Conservation (phyloP, 495 filamentous ascomycete genomes). For the Penicillium goetzii region DNA sequence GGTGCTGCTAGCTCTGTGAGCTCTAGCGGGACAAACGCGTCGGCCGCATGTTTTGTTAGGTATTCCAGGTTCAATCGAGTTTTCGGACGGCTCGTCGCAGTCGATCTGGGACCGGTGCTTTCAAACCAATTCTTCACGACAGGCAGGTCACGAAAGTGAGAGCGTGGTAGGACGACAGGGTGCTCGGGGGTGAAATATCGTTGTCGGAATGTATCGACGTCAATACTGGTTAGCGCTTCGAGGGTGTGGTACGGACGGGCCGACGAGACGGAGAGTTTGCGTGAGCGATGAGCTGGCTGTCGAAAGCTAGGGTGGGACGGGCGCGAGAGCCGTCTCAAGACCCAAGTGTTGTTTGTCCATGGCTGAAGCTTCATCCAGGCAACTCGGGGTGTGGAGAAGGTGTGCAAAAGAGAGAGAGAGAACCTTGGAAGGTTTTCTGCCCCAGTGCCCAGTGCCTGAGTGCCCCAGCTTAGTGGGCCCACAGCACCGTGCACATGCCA, state of each 20-base stretch:
- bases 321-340: slow-evolving; percentile 15
- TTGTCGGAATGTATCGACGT: slow-evolving; percentile 52
- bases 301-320: background rate
- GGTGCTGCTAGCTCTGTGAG: slow-evolving; percentile 42
- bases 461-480: too few relatives aligned
- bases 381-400: slow-evolving; percentile 11
- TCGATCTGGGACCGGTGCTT: background rate
- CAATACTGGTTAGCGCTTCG: slow-evolving; percentile 33
- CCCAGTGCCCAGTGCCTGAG: too few relatives aligned
- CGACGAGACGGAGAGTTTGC: slow-evolving; percentile 27
- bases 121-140: slow-evolving; percentile 60
- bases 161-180: slow-evolving; percentile 53
- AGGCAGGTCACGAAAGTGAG: slow-evolving; percentile 49
- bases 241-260: slow-evolving; percentile 32
- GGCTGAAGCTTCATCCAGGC: slow-evolving; percentile 39
- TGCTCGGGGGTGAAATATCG: slow-evolving; percentile 49
- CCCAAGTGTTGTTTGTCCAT: slow-evolving; percentile 29
- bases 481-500: background rate
- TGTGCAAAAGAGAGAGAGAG: background rate
- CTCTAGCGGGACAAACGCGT: slow-evolving; percentile 62
- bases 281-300: slow-evolving; percentile 2
- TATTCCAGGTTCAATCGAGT: slow-evolving; percentile 53
- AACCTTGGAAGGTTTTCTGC: background rate
- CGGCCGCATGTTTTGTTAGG: slow-evolving; percentile 48
- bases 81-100: background rate